Conservation (phyloP, 2,329 filamentous ascomycete species). For the Coniochaeta sp. region DNA sequence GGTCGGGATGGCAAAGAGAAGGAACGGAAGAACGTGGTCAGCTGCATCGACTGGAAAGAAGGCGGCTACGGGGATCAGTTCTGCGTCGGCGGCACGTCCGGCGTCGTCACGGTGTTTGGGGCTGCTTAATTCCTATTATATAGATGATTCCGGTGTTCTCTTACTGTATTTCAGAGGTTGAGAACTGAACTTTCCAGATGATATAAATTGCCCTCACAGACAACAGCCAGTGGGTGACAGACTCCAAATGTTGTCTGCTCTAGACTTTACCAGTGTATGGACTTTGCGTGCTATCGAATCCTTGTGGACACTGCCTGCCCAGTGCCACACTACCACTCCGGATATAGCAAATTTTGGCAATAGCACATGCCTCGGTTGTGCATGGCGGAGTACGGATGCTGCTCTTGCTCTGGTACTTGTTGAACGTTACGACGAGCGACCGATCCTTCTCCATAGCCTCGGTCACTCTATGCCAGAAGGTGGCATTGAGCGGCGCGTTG, state of each 20-base stretch:
- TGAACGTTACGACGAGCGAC: slow-evolving; percentile 40
- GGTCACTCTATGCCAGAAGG: slow-evolving; percentile 51
- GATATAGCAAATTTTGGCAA: slow-evolving; percentile 53
- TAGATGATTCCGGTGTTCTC: too few relatives aligned
- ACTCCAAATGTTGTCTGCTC: neutral
- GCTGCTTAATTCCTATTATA: slow-evolving; percentile 3
- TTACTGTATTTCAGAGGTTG: too few relatives aligned
- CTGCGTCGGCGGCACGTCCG: slow-evolving; percentile 58
- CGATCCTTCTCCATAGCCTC: slow-evolving; percentile 46
- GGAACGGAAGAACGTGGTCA: slow-evolving; percentile 51
- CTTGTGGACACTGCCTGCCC: slow-evolving; percentile 43
- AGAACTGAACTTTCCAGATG: too few relatives aligned
- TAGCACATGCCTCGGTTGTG: slow-evolving; percentile 39
- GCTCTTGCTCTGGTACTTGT: slow-evolving; percentile 43
- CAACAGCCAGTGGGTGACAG: neutral
- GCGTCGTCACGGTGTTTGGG: slow-evolving; percentile 58
- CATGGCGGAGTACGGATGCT: slow-evolving; percentile 44
- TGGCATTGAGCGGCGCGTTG: slow-evolving; percentile 46
- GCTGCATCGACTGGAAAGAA: slow-evolving; percentile 56
- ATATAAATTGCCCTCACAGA: too few relatives aligned
- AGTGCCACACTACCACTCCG: slow-evolving; percentile 45
- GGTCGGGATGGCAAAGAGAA: slow-evolving; percentile 56
- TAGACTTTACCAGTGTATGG: slow-evolving; percentile 20
- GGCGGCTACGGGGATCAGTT: slow-evolving; percentile 57
- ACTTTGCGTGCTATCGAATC: slow-evolving; percentile 33